Base-by-base conservation (phyloP, 2,329 filamentous ascomycete genomes). In the Venturia nashicola region DNA sequence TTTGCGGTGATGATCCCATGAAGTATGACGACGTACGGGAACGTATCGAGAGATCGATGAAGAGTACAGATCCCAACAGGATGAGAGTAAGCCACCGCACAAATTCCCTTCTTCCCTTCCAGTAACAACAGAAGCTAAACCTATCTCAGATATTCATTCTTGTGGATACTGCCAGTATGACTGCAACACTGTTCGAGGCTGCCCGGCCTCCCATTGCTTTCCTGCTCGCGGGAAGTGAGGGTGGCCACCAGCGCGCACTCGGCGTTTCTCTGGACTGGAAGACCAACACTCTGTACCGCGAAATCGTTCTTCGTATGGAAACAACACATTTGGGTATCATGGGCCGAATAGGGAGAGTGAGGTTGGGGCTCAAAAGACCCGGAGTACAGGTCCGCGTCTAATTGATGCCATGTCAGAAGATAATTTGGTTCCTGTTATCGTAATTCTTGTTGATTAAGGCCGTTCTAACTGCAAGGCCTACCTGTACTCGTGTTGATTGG, bases 211-310 rank as follows among this genome's bases (percentile, higher is more conserved):
- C 79, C 0, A 70, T 76, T 1, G 75, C 73, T 42, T 72, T 79
- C 62, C 67, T 81, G 9, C 66, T 79, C n/a, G 75, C 73, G n/a
- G 78, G 76, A 8, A 68, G 69, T 0, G 79, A 80, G 65, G 76
- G 76, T 5, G 78, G 78, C 2, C 77, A 79, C 75, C 77, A 79
- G 64, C 72, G 79, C 8, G 76, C 76, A 3, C 68, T 80, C 5
- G 69, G 77, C 18, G 79, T 77, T 66, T 79, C 76, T 0, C 80
- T 79, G 63, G 76, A 80, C 65, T 76, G 74, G 74, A 73, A 71
- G 0, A 75, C 72, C 1, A 68, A 70, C 2, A 78, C 76, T 0
- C 68, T 79, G 60, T 76, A 75, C 61, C 70, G 76, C 0, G 78
- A 80, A 68, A 77, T 75, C 0, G 78, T 80, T 1, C 63, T 80